Base-by-base conservation (phyloP, 2,329 filamentous ascomycete genomes). In the Fusarium mundagurra region DNA sequence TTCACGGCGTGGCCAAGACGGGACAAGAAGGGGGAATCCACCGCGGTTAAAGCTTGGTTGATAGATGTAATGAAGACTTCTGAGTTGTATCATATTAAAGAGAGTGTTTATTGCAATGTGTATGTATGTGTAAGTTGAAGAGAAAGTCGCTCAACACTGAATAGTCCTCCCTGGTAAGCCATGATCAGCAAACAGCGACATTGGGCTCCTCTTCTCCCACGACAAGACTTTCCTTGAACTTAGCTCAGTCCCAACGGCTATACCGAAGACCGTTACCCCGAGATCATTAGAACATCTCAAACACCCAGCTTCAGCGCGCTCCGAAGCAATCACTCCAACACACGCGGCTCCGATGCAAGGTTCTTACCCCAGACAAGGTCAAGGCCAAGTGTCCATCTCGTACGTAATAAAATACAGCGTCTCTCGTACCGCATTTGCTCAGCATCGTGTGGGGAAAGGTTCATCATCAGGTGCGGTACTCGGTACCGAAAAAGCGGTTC, bases 391-490 rank as follows among this genome's bases (percentile, higher is more conserved):
- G n/a, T 22, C 44, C 60, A 61, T 14, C 29, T 60, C 48, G 53
- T 70, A 70, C 67, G 60, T 69, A 72, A 72, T 55, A 22, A 34
- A 69, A 69, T 60, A 33, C n/a, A 68, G 22, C 16, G 54, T 16
- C 63, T 64, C 24, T 41, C 51, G 66, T 58, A 67, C 68, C 44
- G 48, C 53, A 69, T 69, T 67, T 53, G 60, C 59, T 64, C 50
- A n/a, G 61, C 41, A 58, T 73, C 54, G 51, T 75, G 72, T 69
- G 74, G 74, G 57, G 67, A 54, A 45, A 41, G 22, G 38, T 48
- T 31, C 27, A 48, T 31, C 45, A 31, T 34, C 29, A 34, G 44
- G n/a, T 38, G 24, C 24, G 33, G 61, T 39, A 53, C 38, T 64
- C 38, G 29, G 62, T 44, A 59, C 67, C 67, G 48, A 61, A 45